phyloP scores from a whole-genome alignment of 2,329 filamentous ascomycete genomes.

The Reticulascus tulasneorum region DNA sequence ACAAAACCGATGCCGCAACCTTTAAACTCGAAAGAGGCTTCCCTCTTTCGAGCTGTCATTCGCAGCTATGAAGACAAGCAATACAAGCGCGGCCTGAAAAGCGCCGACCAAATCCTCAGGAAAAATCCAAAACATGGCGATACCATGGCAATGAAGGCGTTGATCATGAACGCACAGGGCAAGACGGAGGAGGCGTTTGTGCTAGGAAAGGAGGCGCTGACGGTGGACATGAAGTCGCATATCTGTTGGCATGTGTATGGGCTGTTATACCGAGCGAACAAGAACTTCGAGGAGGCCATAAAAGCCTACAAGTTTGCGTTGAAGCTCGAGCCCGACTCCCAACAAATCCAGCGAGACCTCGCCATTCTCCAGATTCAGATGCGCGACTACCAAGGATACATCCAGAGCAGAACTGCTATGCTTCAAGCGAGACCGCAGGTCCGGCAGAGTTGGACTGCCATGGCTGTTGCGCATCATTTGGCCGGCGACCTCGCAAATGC shows the following conservation, averaged over 20 bases:
- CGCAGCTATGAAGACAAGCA: slow-evolving; percentile 98
- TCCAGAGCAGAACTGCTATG: slow-evolving; percentile 85
- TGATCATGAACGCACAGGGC: slow-evolving; percentile 90
- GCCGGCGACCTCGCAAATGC: slow-evolving; percentile 81
- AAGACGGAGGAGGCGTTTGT: slow-evolving; percentile 93
- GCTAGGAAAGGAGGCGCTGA: slow-evolving; percentile 86
- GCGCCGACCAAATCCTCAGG: slow-evolving; percentile 91
- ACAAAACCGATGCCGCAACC: slow-evolving; percentile 61
- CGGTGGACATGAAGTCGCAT: slow-evolving; percentile 97
- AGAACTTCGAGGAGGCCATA: slow-evolving; percentile 98
- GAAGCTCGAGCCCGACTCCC: slow-evolving; percentile 86
- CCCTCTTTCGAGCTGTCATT: slow-evolving; percentile 91
- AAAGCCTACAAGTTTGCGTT: slow-evolving; percentile 98
- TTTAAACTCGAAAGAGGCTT: slow-evolving; percentile 81
- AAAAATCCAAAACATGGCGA: slow-evolving; percentile 96
- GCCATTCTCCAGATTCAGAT: slow-evolving; percentile 94
- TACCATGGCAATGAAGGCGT: slow-evolving; percentile 97
- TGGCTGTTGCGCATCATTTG: slow-evolving; percentile 89
- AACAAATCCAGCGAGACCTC: slow-evolving; percentile 90
- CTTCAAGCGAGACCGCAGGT: slow-evolving; percentile 76
- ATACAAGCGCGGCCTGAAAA: slow-evolving; percentile 91
- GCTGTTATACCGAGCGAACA: slow-evolving; percentile 83
- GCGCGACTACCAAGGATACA: slow-evolving; percentile 90
- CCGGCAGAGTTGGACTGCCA: slow-evolving; percentile 94
- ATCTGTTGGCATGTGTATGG: slow-evolving; percentile 99